Base-by-base conservation (phyloP, 495 filamentous ascomycete genomes). In the Penicillium turbatum region DNA sequence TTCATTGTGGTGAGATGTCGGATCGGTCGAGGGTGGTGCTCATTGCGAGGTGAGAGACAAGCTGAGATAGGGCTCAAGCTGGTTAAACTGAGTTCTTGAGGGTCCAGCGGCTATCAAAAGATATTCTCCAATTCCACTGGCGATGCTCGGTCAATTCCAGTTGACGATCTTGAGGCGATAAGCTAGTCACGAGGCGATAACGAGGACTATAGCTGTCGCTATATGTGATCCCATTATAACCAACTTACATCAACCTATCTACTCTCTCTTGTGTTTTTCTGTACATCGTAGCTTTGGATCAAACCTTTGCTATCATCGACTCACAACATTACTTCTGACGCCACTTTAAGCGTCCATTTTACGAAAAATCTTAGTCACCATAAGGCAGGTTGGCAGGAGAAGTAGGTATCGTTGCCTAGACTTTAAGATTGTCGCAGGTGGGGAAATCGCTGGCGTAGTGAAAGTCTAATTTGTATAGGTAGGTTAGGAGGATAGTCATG, bases 1-100 rank as follows among this genome's bases (percentile, higher is more conserved):
- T 93, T 88, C 90, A 92, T 96, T 63, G 57, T 85, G 55, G 29
- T 44, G 9, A 36, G 42, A 34, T 13, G 35, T 27, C 4, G 35
- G 49, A 31, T 63, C 43, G 38, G 45, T 39, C 44, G 30, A 44
- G 47, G 30, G 31, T 51, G 31, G 15, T 24, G 34, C 15, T 53
- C 31, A 49, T 50, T 44, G 11, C 35, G 40, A 16, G 40, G 40
- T 13, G 7, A n/a, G 16, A 41, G 48, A 1, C 17, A 5, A 8
- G 12, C 35, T 27, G 2, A 15, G 34, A 27, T 2, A 38, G 13
- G 3, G 17, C 0, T 7, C 38, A 27, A 30, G n/a, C 29, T 1
- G 19, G 10, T 24, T 31, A 16, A 16, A 37, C 17, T 34, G 10
- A 13, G 34, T 27, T 17, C 13, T 32, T 3, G 30, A 48, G 12